Base-by-base conservation (phyloP, 768 basidiomycete species). In the Boletus bicolor region DNA sequence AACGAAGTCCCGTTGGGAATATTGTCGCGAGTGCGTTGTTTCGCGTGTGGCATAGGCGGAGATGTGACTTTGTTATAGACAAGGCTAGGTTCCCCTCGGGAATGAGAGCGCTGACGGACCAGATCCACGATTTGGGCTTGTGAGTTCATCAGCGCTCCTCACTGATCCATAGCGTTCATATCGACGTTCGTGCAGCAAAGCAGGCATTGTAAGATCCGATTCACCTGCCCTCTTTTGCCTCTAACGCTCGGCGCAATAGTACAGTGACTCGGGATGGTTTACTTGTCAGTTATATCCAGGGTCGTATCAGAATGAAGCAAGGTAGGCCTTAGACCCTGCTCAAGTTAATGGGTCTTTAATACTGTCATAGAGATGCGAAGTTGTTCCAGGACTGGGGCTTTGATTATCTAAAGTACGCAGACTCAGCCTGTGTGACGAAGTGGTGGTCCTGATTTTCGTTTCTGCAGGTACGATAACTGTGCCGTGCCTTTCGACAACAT, bases 221-320 rank as follows among this genome's bases (percentile, higher is more conserved):
- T n/a, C 38, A 8, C 24, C 14, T 48, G n/a, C 50, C 28, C 24
- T 47, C 35, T 28, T 56, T 54, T 21, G 14, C 34, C 17, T 12
- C 39, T 64, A 32, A 62, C 48, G 19, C 43, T 26, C 14, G 21
- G 38, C 3, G 42, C n/a, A 30, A 35, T 44, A 84, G 84, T 86
- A 86, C 57, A 81, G 84, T 55, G 83, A 85, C 60, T 77, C 85
- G 0, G 85, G 85, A 19, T 86, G 84, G 85, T 84, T 79, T 62
- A 86, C 85, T 26, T 87, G 85, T 60, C 76, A 79, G 44, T 55
- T 78, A 11, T 87, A 85, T 64, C 85, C 85, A 21, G 85, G 85
- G 19, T 86, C 85, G 6, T 86, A 76, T 69, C 73, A 77, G 63
- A 83, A 86, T 54, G 85, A 86, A 67, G 81, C 73, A 21, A 77